phyloP scores from a whole-genome alignment of 345 rosid genomes.

The Eucalyptus coolabah region DNA sequence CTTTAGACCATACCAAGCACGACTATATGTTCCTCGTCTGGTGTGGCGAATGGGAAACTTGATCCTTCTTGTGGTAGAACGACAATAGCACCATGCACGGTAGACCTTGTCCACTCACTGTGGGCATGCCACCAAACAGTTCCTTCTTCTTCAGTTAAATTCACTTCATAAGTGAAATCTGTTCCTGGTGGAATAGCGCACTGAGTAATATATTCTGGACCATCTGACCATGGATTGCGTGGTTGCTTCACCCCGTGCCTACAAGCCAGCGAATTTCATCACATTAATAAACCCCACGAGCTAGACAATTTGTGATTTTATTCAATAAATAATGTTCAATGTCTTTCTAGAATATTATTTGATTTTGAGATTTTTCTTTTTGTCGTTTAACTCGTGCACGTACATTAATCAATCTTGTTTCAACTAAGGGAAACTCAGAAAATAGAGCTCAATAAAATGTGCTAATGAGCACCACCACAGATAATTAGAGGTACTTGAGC shows the following conservation, averaged over 20 bases:
- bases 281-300: not conserved
- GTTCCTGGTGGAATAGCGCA: not conserved
- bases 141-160: not conserved
- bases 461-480: not conserved
- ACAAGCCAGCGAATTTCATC: not conserved
- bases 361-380: not conserved
- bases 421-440: not conserved
- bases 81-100: not conserved
- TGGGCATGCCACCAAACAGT: not conserved
- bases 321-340: not conserved
- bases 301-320: not conserved
- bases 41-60: not conserved
- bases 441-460: not conserved
- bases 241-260: not conserved
- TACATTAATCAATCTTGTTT: not conserved
- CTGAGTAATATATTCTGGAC: not conserved
- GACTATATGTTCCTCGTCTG: not conserved
- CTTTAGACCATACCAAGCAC: not conserved
- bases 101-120: not conserved
- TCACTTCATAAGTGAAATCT: not conserved
- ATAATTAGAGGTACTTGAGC: not conserved
- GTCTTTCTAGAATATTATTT: not conserved
- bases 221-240: not conserved
- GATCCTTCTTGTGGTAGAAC: not conserved
- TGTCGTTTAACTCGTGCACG: not conserved